Evolutionary conservation across 2,329 filamentous ascomycete species (phyloP), one percentile per base, ranked within the genome.

Genomic region (Pseudogymnoascus verrucosus): DNA sequence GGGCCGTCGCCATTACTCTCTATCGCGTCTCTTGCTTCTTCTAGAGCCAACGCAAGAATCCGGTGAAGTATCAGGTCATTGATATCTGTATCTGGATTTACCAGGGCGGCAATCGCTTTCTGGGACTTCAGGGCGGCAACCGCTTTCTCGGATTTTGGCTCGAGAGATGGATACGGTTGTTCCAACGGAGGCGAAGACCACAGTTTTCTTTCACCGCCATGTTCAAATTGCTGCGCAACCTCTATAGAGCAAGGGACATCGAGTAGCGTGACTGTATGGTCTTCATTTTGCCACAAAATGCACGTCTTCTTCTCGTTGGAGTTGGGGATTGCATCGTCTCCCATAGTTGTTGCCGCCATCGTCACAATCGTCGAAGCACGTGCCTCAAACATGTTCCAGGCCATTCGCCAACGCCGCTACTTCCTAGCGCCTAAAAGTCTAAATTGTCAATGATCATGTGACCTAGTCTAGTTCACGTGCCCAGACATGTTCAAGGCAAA

Each of bases 161-260:
- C 85, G 63, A 85, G 82, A 1, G 79, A 82, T 62, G 74, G 73
- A 65, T 76, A 82, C 3, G 82, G 79, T 8, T 69, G 60, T 23
- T 75, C 64, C 8, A 77, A 64, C 1, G 81, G 76, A 47, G 67
- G 8, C 2, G 69, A 75, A 0, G 82, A 83, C 11, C 78, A 28
- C 1, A 74, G 57, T 62, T 63, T 69, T 23, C 42, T 4, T 14
- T 60, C 23, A 37, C n/a, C 2, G 8, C 4, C 10, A 42, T 14
- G 8, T 40, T 40, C 59, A 36, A 80, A 54, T 14, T 54, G 79
- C 74, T 92, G 89, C 16, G 84, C 84, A 65, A 84, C 79, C 67
- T 89, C 86, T 40, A 92, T 82, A 1, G 89, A 90, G 16, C 79
- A 77, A 23, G 89, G 89, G 54, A 91, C 83, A 70, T 93, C 89